These are phyloP conservation scores for Adansonia gregorii DNA, from an alignment of 441 rosid genomes.

Conservation along the genomic window DNA sequence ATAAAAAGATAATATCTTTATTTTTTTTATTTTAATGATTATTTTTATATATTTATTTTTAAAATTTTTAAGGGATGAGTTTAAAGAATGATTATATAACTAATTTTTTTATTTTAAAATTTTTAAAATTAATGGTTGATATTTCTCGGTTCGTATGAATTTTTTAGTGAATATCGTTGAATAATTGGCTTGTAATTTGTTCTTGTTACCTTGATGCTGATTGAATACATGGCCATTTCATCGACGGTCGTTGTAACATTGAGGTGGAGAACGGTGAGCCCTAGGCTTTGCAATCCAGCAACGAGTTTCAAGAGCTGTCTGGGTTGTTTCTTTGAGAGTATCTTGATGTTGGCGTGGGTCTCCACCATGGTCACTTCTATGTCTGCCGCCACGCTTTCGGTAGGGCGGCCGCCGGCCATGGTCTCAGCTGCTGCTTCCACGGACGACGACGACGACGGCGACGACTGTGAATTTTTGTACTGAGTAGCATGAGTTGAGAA, in stretches of 20 bases:
- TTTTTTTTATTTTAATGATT: too few relatives aligned
- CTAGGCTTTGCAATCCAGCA: constrained; percentile 45
- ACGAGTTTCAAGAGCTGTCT: constrained; percentile 58
- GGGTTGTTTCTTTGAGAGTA: constrained; percentile 51
- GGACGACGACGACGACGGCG: too few relatives aligned
- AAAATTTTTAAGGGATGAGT: too few relatives aligned
- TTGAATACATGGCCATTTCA: constrained; percentile 49
- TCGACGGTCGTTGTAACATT: constrained; percentile 43
- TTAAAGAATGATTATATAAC: too few relatives aligned
- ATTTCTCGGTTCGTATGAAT: too few relatives aligned
- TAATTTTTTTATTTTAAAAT: too few relatives aligned
- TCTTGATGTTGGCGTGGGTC: constrained; percentile 62
- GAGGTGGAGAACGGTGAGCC: constrained; percentile 62
- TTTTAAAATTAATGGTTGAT: too few relatives aligned
- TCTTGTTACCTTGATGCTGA: constrained; percentile 60
- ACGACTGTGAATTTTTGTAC: constrained; percentile 22
- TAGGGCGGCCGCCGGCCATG: constrained; percentile 21
- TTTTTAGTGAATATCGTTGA: too few relatives aligned
- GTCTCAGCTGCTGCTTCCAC: constrained; percentile 9
- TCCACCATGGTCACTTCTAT: constrained; percentile 66
- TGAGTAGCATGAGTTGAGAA: constrained; percentile 39
- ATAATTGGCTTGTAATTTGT: too few relatives aligned
- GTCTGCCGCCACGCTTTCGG: constrained; percentile 47
- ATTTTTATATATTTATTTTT: too few relatives aligned
- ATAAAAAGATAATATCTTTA: too few relatives aligned